Evolutionary conservation across 163 green algal genomes (phyloP).

Genomic region (Chlamydomonas reinhardtii): DNA sequence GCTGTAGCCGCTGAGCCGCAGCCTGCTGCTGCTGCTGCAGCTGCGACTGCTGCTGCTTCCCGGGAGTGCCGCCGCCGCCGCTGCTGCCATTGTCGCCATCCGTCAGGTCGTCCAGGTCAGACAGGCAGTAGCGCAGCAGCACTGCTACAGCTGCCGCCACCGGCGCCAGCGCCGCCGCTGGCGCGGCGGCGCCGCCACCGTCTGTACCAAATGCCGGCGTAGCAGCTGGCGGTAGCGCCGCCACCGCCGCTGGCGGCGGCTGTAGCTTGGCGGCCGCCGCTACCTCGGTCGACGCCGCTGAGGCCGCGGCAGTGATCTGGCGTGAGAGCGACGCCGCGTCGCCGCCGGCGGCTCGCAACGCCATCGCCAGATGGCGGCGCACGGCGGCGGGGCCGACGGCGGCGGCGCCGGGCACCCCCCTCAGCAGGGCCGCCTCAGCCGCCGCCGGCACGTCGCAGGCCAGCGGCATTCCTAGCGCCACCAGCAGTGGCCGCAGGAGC

Average conservation of each 20-base stretch:
- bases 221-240: too few relatives aligned
- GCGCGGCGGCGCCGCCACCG: not conserved
- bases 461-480: constrained; percentile 46
- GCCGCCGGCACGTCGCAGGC: constrained; percentile 34
- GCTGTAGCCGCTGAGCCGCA: not conserved
- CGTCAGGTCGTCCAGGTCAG: constrained; percentile 54
- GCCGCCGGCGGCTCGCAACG: constrained; percentile 24
- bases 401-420: constrained; percentile 13
- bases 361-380: constrained; percentile 19
- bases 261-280: not conserved
- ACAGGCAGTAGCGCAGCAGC: constrained; percentile 75
- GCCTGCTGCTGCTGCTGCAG: constrained; percentile 65
- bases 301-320: not conserved
- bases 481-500: constrained; percentile 48
- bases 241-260: too few relatives aligned
- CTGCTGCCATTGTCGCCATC: not conserved
- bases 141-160: constrained; percentile 37
- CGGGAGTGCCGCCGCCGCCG: not conserved
- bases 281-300: not conserved
- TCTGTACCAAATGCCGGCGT: too few relatives aligned
- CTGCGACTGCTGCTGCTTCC: constrained; percentile 1
- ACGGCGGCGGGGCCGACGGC: constrained; percentile 15
- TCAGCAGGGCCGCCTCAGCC: constrained; percentile 29
- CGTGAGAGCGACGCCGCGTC: not conserved
- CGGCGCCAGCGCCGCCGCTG: not conserved